Base-by-base conservation (phyloP, 306 rosid genomes). In the Cucumis hystrix region DNA sequence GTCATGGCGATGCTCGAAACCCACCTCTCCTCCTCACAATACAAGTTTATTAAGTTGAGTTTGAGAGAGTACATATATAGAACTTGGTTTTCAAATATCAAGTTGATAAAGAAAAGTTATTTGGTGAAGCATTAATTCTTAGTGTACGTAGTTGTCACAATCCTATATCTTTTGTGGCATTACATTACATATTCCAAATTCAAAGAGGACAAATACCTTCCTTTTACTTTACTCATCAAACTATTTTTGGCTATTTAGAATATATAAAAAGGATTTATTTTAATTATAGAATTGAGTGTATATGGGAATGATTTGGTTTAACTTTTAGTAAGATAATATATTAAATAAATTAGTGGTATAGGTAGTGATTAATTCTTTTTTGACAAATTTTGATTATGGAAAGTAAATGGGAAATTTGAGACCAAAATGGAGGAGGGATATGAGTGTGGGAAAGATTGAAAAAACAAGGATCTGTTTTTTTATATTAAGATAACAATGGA, bases 1-100 rank as follows among this genome's bases (percentile, higher is more conserved):
- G 69, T 87, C 88, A 87, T 85, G 2, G 40, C 52, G 57, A 49
- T 65, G 18, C 2, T 2, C 30, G 33, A 67, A 41, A 68, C 13
- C 37, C 37, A 6, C 65, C 65, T 8, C 54, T 67, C 13, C 17
- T 12, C 49, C 25, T 16, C 25, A 2, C 2, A 4, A 17, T 17
- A 37, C 49, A 18, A 17, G 5, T 30, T 62, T 1, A 28, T 13
- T 28, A 9, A 25, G 47, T 3, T 17, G 15, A 41, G 54, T 37
- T 33, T 16, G 28, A 7, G 18, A 20, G 74, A 6, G 33, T 68
- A 20, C 15, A 68, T 41, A 43, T 68, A 43, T 68, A 68, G 1
- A 67, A 41, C 8, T 20, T 41, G 3, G 3, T 35, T 8, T 52
- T 7, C 6, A 41, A 40, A 5, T 20, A n/a, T 41, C 33, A 11